A percentile compares a stretch with the other conserved stretches of the same genome.
These are phyloP conservation scores for Fusarium fracticaudum DNA, from an alignment of 2,329 filamentous ascomycete species.

Conservation along the genomic window DNA sequence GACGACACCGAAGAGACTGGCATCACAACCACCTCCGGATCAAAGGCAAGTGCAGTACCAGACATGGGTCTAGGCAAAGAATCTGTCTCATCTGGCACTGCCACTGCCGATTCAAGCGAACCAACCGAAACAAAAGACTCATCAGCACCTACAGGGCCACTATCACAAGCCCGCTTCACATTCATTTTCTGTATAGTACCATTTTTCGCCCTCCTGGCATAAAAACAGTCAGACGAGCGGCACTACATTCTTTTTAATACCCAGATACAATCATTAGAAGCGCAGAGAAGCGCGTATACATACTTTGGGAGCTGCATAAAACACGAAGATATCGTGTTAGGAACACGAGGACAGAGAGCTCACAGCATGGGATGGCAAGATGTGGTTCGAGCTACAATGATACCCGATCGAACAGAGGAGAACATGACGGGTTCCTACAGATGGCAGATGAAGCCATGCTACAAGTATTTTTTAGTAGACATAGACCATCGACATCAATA, in stretches of 20 bases:
- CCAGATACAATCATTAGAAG: conserved; percentile 13
- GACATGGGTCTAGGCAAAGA: conserved; percentile 40
- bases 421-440: conserved; percentile 16
- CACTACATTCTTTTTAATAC: conserved; percentile 46
- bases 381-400: conserved; percentile 31
- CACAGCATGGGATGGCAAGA: conserved; percentile 12
- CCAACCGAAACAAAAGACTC: conserved; percentile 39
- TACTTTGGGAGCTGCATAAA: conserved; percentile 24
- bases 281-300: conserved; percentile 18
- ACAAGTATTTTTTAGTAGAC: conserved; percentile 9
- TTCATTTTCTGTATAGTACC: conserved; percentile 43
- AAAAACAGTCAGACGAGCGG: conserved; percentile 17
- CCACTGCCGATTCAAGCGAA: conserved; percentile 27
- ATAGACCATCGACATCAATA: conserved; percentile 25
- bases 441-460: conserved; percentile 10
- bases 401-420: conserved; percentile 33
- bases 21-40: conserved; percentile 19
- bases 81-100: conserved; percentile 35
- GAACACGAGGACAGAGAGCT: conserved; percentile 6
- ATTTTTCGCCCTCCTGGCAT: conserved; percentile 40
- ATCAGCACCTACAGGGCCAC: conserved; percentile 26
- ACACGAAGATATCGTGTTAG: conserved; percentile 23
- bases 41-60: conserved; percentile 24
- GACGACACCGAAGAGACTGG: conserved; percentile 21
- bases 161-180: conserved; percentile 35